Conservation (phyloP, 805 yeast species). For the baker's yeast (Saccharomyces cerevisiae) region DNA sequence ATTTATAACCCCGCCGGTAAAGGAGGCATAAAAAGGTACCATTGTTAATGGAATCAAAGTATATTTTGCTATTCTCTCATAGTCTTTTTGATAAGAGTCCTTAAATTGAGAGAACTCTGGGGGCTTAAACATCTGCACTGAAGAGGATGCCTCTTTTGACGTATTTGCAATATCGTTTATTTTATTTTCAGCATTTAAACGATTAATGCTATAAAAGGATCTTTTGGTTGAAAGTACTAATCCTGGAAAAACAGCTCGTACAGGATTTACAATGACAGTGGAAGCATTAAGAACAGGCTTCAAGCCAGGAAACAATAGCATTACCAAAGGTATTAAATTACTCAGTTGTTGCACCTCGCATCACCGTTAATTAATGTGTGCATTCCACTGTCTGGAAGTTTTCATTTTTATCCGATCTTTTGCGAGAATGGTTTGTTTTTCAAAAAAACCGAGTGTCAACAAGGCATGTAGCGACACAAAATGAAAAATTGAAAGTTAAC, state of each 20-base stretch:
- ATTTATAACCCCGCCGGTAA: slow-evolving; percentile 41
- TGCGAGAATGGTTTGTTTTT: not conserved
- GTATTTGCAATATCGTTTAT: not conserved
- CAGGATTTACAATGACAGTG: not conserved
- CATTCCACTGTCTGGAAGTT: not conserved
- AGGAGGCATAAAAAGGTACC: slow-evolving; percentile 39
- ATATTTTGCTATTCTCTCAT: slow-evolving; percentile 53
- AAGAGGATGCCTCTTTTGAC: slow-evolving; percentile 12
- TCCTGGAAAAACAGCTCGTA: not conserved
- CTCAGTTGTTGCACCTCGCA: not conserved
- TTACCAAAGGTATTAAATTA: not conserved
- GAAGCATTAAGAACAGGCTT: not conserved
- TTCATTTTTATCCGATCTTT: not conserved
- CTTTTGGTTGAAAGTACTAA: not conserved
- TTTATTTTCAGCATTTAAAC: not conserved
- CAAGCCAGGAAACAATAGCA: not conserved
- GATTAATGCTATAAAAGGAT: not conserved
- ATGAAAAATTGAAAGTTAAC: not conserved
- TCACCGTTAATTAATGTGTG: not conserved
- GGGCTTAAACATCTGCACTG: slow-evolving; percentile 37
- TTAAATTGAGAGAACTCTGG: slow-evolving; percentile 49
- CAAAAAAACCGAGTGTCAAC: not conserved
- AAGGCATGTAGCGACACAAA: not conserved
- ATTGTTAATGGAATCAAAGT: slow-evolving; percentile 56
- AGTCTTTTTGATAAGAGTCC: slow-evolving; percentile 70